phyloP scores from a whole-genome alignment of 345 rosid genomes.

The Dipteronia dyeriana region DNA sequence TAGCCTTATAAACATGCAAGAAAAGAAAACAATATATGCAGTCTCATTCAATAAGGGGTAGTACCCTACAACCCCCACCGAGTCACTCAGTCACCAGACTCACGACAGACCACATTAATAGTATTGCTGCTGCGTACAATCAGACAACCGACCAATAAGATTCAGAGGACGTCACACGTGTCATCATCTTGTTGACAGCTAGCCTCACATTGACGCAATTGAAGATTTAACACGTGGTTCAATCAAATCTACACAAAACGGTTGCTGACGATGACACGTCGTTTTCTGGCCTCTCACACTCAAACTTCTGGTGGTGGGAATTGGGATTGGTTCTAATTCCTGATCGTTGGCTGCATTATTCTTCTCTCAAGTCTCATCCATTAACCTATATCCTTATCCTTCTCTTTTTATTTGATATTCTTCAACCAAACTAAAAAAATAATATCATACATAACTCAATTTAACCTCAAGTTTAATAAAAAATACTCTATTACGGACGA shows the following conservation, averaged over 20 bases:
- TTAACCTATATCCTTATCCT: not conserved
- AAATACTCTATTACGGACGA: not conserved
- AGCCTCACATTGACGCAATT: constrained; percentile 23
- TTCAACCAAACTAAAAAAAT: not conserved
- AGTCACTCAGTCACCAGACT: too few relatives aligned
- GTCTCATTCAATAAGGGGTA: constrained; percentile 21
- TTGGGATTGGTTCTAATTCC: constrained; percentile 1
- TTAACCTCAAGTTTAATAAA: not conserved
- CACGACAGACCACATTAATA: too few relatives aligned
- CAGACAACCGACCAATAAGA: too few relatives aligned
- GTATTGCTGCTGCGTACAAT: too few relatives aligned
- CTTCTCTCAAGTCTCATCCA: not conserved
- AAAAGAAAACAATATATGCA: not conserved
- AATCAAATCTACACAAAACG: not conserved
- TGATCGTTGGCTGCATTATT: not conserved
- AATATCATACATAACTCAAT: too few relatives aligned
- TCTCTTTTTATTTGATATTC: not conserved
- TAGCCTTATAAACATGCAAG: not conserved
- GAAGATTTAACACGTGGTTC: constrained; percentile 9
- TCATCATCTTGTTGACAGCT: not conserved
- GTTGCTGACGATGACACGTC: constrained; percentile 14
- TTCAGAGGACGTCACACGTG: constrained; percentile 1
- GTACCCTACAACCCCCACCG: constrained; percentile 2
- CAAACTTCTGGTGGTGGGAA: not conserved
- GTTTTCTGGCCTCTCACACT: constrained; percentile 9